phyloP scores from a whole-genome alignment of 2,329 filamentous ascomycete genomes.

The Cladobotryum mycophilum region DNA sequence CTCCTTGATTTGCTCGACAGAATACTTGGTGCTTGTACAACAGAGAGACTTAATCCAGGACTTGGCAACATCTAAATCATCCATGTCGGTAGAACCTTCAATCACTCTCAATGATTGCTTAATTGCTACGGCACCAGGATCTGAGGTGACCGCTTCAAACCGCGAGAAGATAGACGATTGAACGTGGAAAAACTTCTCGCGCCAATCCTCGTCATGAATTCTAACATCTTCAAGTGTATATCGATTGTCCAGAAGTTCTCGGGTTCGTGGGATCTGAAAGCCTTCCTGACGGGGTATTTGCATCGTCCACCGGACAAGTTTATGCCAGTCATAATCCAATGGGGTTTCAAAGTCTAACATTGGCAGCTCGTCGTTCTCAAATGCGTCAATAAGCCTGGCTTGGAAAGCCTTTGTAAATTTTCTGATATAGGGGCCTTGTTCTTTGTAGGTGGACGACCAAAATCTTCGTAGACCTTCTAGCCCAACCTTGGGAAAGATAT shows the following conservation, averaged over 20 bases:
- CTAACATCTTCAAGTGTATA: slow-evolving; percentile 35
- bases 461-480: slow-evolving; percentile 47
- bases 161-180: slow-evolving; percentile 51
- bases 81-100: slow-evolving; percentile 11
- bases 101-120: background rate
- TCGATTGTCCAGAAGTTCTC: slow-evolving; percentile 36
- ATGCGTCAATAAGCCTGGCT: slow-evolving; percentile 57
- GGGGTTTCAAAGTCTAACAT: slow-evolving; percentile 58
- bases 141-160: slow-evolving; percentile 47
- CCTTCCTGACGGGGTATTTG: slow-evolving; percentile 42
- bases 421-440: slow-evolving; percentile 47
- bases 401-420: slow-evolving; percentile 57
- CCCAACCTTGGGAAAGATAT: slow-evolving; percentile 48
- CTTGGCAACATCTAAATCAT: slow-evolving; percentile 39
- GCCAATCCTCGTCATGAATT: slow-evolving; percentile 37
- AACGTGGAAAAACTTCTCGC: slow-evolving; percentile 50
- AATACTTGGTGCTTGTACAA: slow-evolving; percentile 46
- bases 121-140: slow-evolving; percentile 36
- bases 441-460: slow-evolving; percentile 48
- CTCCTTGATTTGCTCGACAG: slow-evolving; percentile 39
- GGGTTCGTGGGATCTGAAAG: slow-evolving; percentile 42
- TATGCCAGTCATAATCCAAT: slow-evolving; percentile 61
- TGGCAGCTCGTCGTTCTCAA: slow-evolving; percentile 55
- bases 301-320: slow-evolving; percentile 60
- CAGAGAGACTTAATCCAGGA: slow-evolving; percentile 57